Base-by-base conservation (phyloP, 352 stramenopile genomes). In the Plasmopara muralis region DNA sequence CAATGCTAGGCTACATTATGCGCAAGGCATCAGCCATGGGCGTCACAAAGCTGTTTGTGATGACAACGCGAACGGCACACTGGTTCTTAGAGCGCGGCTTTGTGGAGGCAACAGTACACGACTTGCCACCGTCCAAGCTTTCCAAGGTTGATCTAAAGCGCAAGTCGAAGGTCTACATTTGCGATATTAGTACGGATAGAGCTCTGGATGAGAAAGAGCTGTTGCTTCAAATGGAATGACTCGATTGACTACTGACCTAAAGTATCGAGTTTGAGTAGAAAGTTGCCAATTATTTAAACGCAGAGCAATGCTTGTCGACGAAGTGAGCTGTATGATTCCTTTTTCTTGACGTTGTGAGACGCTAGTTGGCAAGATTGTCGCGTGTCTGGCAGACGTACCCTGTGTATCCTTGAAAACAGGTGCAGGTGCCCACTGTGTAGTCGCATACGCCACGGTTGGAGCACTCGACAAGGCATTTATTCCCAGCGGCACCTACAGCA, bases 71-170 rank as follows among this genome's bases (percentile, higher is more conserved):
- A 66, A 99, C 96, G 14, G 97, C 98, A 62, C 93, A 98, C 67
- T 99, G 95, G 94, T 99, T 99, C 68, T 69, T 98, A 49, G 96
- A 99, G 73, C 77, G 95, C 31, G 95, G 95, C 16, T 99, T 98
- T 62, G 74, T 88, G 53, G 79, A 96, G 60, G 89, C 91, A 8
- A 64, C 66, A 6, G 83, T 98, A 20, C 74, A 90, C n/a, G 82
- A 91, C 25, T 69, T 96, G n/a, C 87, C 87, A 12, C 61, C 68
- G 30, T 89, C 77, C 12, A 93, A 93, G 68, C 66, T 71, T 10
- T 68, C 62, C 18, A 89, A 83, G 54, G 81, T 93, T 45, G 78
- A 93, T 49, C 62, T 88, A 9, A 88, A 87, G 58, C 77, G 83
- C 51, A 79, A 89, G 55, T 92, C 81, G 39, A 92, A 92, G 62